Evolutionary conservation across 1,139 yeast species (phyloP), one percentile per base, ranked within the genome.

Genomic region (Protomyces arabidopsidicola): DNA sequence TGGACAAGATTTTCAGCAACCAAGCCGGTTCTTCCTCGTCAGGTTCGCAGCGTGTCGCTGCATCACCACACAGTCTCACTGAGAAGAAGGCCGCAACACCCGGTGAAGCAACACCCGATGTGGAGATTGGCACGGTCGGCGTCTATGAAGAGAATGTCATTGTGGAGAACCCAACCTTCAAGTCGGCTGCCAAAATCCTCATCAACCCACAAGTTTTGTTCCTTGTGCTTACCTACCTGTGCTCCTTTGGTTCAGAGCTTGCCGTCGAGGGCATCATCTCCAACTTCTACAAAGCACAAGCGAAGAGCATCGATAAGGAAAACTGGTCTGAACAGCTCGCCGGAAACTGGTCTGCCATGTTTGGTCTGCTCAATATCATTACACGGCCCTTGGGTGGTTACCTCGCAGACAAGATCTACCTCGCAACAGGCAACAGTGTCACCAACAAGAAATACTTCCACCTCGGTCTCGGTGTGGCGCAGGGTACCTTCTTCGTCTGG

Each of bases 331-430:
- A 71, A 48, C 67, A 70, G 36, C 65, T 69, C 45, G 72, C 75
- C 2, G 77, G 76, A 16, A 67, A 72, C 38, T 75, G 77, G 77
- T 76, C 75, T 10, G 71, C 75, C 2, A 75, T 75, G 77, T 66
- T 75, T 65, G 77, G 77, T 6, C 67, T 75, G 34, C 67, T 75
- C 42, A 75, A 75, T 63, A 72, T 75, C 18, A 72, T 74, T 20
- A 71, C 76, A 1, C 71, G 77, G 57, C 77, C 77, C 10, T 34
- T 70, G 1, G 77, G 76, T 51, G 76, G 76, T 9, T 66, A 68
- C 18, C 66, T 74, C 45, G 67, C 75, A 6, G 76, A 74, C 65
- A 45, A 66, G 8, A 67, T 74, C n/a, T 74, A 72, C 65, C 52
- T 48, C 5, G 63, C 63, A 10, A 71, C 72, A 54, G 35, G 35